Percentiles rank a stretch among this genome's conserved stretches.
phyloP scores from a whole-genome alignment of 2,329 filamentous ascomycete species.

The Niveomyces coronatus region DNA sequence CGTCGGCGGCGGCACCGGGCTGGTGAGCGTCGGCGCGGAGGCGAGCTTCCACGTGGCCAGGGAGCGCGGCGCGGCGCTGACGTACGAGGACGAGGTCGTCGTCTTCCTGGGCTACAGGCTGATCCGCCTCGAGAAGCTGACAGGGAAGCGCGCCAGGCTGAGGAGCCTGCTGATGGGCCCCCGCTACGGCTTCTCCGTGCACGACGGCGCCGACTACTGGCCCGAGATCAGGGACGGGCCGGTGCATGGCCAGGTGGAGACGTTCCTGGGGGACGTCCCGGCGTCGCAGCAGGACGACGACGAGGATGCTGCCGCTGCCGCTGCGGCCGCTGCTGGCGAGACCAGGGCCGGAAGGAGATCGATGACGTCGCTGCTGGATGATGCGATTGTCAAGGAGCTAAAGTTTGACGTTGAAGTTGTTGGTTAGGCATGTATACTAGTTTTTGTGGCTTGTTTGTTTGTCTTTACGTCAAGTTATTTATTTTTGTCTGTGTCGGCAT shows the following conservation, averaged over 20 bases:
- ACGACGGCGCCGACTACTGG: constrained; percentile 18
- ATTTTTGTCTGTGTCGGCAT: neutral
- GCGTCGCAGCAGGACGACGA: neutral
- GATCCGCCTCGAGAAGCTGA: constrained; percentile 19
- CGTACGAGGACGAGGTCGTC: constrained; percentile 19
- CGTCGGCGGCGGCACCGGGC: too few species aligned
- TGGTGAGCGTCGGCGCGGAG: constrained; percentile 13
- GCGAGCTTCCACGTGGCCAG: constrained; percentile 13
- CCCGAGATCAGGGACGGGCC: constrained; percentile 18
- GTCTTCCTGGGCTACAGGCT: constrained; percentile 20
- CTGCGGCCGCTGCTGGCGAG: constrained; percentile 7
- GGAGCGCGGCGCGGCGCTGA: constrained; percentile 15
- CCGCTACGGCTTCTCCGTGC: constrained; percentile 19
- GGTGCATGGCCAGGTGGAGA: constrained; percentile 15
- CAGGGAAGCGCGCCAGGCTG: constrained; percentile 16
- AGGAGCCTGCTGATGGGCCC: constrained; percentile 36
- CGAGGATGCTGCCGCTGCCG: constrained; percentile 3
- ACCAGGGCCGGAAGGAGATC: neutral
- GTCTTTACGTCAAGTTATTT: neutral
- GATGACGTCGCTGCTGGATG: constrained; percentile 5
- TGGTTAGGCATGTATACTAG: neutral
- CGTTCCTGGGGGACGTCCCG: constrained; percentile 12
- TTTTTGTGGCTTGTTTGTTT: neutral
- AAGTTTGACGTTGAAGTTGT: constrained; percentile 11
- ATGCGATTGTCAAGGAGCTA: constrained; percentile 12